Percentiles rank a stretch among this genome's conserved stretches.
Evolutionary conservation across 2,329 filamentous ascomycete genomes (phyloP).

Genomic region (Aspergillus aculeatus): DNA sequence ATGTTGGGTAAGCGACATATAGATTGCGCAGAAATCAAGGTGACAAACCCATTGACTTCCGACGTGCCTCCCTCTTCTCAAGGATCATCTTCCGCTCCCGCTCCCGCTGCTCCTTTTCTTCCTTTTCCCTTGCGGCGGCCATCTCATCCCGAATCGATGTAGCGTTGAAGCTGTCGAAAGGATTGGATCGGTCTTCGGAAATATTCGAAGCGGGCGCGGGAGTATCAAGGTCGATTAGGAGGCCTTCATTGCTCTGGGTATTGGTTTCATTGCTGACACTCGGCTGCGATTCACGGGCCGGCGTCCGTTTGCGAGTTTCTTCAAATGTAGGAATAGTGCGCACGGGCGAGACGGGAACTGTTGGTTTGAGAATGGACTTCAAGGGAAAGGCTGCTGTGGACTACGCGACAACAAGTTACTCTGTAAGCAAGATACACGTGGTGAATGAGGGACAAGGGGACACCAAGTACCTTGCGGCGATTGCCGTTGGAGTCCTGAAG

Average conservation of each 20-base stretch:
- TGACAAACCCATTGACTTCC: conserved; percentile 74
- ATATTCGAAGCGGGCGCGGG: conserved; percentile 33
- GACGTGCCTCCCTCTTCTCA: conserved; percentile 78
- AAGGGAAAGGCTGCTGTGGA: conserved; percentile 44
- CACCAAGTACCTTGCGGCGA: conserved; percentile 66
- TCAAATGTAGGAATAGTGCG: conserved; percentile 63
- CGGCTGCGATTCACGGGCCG: conserved; percentile 33
- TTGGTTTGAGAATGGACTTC: conserved; percentile 78
- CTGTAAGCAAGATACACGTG: conserved; percentile 3
- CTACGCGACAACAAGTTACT: conserved; percentile 29
- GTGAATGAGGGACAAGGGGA: conserved; percentile 2
- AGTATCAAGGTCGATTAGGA: conserved; percentile 46
- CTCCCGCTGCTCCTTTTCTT: conserved; percentile 62
- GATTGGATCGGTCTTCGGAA: conserved; percentile 47
- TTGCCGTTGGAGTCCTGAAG: conserved; percentile 75
- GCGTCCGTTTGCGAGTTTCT: conserved; percentile 47
- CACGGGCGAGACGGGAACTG: conserved; percentile 64
- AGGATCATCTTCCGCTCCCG: conserved; percentile 60
- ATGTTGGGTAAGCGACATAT: conserved; percentile 18
- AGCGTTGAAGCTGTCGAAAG: conserved; percentile 48
- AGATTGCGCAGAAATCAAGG: neutral
- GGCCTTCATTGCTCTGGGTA: conserved; percentile 29
- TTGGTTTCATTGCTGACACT: conserved; percentile 18
- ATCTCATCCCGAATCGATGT: conserved; percentile 50
- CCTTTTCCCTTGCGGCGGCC: conserved; percentile 66